Base-by-base conservation (phyloP, 805 yeast species). In the Ogataea angusta region DNA sequence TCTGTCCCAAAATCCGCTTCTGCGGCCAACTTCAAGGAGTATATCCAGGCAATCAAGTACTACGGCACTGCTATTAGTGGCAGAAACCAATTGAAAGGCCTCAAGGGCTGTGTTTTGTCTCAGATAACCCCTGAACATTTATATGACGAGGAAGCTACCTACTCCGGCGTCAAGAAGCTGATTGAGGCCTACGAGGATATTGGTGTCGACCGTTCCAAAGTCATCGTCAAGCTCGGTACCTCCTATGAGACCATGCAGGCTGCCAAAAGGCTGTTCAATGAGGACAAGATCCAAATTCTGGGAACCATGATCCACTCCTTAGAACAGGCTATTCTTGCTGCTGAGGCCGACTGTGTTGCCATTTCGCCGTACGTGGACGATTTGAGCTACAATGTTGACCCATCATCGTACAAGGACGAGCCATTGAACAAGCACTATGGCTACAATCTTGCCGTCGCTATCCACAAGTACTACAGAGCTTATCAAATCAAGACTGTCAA, bases 231-330 rank as follows among this genome's bases (percentile, higher is more conserved):
- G 43, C 45, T 64, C 34, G 64, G 67, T 19, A 51, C 64, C 34
- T 54, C 65, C n/a, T 63, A 55, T 57, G 65, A 59, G 43, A 40
- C 62, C 6, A 56, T 63, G 55, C 56, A 52, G 34, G 68, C 69
- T 9, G 63, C 59, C 13, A 49, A 51, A 27, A 47, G 35, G 25
- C 49, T 64, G 39, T 45, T 38, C 45, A 42, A 42, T 2, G 38
- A 42, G 31, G 48, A 59, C 21, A 53, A 57, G 7, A 56, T 64
- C 37, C 38, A 49, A n/a, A 50, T 58, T 32, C 46, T 64, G 15
- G 69, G 67, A n/a, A 64, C 69, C 3, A 64, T 64, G 48, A 55
- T 63, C 17, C 66, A 61, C 40, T 53, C 64, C 10, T 43, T 64
- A 21, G 64, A 55, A 25, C 69, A 64, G 43, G 69, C 65, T 9